Evolutionary conservation across 768 basidiomycete genomes (phyloP), one percentile per base, ranked within the genome.

Genomic region (Imleria badia): DNA sequence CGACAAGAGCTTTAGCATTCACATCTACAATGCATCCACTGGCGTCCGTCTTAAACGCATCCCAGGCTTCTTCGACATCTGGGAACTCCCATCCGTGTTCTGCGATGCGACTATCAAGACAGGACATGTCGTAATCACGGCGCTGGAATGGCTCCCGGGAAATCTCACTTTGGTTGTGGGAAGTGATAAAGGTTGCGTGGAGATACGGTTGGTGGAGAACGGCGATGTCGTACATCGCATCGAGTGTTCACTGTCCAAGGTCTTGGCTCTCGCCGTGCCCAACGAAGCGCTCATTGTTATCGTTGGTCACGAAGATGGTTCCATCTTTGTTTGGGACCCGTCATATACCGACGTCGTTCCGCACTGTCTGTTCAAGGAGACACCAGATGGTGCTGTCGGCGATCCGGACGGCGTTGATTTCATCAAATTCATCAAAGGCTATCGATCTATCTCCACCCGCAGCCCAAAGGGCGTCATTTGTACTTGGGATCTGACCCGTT

Each of bases 261-360:
- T 65, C n/a, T 19, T 50, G 40, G 41, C 61, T 10, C 30, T 65
- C 19, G 56, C 49, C 3, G 50, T 54, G 38, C 49, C 55, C 52
- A 42, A 38, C n/a, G 54, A 52, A 26, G 47, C 51, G 5, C 31
- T 59, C 13, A 51, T 54, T n/a, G 50, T 60, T 23, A 30, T 57
- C 30, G 26, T 54, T n/a, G 64, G 60, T 14, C 42, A 51, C 9
- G 52, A 41, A 41, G 53, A 66, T 31, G 56, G 60, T 5, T 59
- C 64, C 39, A 19, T 57, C 3, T 58, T 55, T 36, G 17, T 63
- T 17, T 66, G 63, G 63, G 54, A 58, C 44, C 61, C 60, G 13
- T 41, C 54, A 14, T 35, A 33, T 19, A 6, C 23, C n/a, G 2
- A 53, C n/a, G 13, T 45, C 31, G 11, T 15, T 7, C 52, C 61